Conservation (phyloP, 192 early-diverging fungal genomes). For the Globomyces pollinis-pini region DNA sequence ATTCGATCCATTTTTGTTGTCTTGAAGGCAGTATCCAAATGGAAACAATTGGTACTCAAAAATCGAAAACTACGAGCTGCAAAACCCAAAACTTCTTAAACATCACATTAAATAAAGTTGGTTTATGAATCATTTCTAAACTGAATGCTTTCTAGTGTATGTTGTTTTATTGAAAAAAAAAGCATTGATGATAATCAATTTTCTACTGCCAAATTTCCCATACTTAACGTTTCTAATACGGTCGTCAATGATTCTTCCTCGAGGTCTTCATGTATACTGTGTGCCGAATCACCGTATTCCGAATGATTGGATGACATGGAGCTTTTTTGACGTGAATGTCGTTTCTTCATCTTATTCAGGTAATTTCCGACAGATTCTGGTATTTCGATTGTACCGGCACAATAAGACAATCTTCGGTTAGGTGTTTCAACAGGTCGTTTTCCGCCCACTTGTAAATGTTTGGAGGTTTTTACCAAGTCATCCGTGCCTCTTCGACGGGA, state of each 20-base stretch:
- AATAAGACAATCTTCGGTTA: constrained; percentile 26
- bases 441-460: not conserved
- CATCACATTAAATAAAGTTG: no score
- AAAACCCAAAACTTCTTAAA: not conserved
- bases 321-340: not conserved
- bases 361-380: constrained; percentile 27
- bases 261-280: constrained; percentile 1
- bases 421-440: not conserved
- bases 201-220: no score
- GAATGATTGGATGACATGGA: not conserved
- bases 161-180: no score
- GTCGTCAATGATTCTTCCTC: not conserved
- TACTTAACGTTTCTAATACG: not conserved
- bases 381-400: constrained; percentile 38
- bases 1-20: constrained; percentile 58
- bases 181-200: no score
- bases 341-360: not conserved
- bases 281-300: not conserved
- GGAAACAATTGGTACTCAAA: constrained; percentile 10
- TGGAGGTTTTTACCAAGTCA: not conserved
- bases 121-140: no score
- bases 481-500: not conserved
- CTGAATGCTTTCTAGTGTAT: no score
- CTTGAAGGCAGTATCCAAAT: constrained; percentile 34
- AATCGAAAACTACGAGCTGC: not conserved